phyloP scores from a whole-genome alignment of 1,139 yeast genomes.

The Magnusiomyces suaveolens region DNA sequence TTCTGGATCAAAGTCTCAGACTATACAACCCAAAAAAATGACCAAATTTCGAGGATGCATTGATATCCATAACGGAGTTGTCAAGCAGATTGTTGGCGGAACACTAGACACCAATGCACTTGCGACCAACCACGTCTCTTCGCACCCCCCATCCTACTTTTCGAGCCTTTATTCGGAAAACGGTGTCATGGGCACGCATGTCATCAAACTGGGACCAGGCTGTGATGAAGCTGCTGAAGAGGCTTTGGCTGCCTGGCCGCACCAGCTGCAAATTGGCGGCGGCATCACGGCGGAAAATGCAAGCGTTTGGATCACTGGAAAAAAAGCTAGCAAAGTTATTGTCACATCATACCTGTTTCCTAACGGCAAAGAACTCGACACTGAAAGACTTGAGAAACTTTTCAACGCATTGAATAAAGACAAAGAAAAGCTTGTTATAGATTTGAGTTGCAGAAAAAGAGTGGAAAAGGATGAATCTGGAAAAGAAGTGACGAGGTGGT shows the following conservation, averaged over 20 bases:
- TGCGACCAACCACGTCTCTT: slow-evolving; percentile 72
- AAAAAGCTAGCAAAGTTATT: slow-evolving; percentile 71
- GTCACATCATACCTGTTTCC: slow-evolving; percentile 90
- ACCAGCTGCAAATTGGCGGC: slow-evolving; percentile 77
- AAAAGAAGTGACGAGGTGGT: slow-evolving; percentile 46
- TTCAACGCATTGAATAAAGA: slow-evolving; percentile 50
- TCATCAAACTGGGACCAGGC: slow-evolving; percentile 78
- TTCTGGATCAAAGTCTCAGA: too few relatives aligned
- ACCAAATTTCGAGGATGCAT: slow-evolving; percentile 90
- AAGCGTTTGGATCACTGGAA: slow-evolving; percentile 49
- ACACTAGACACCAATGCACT: slow-evolving; percentile 45
- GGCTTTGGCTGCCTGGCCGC: slow-evolving; percentile 71
- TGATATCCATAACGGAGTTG: slow-evolving; percentile 88
- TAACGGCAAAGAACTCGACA: slow-evolving; percentile 44
- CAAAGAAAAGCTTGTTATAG: slow-evolving; percentile 54
- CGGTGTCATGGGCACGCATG: slow-evolving; percentile 70
- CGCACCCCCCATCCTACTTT: slow-evolving; percentile 64
- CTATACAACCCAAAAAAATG: slow-evolving; percentile 38
- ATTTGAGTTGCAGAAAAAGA: slow-evolving; percentile 61
- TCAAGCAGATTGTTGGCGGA: slow-evolving; percentile 95
- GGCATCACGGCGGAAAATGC: slow-evolving; percentile 77
- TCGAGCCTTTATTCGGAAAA: slow-evolving; percentile 58
- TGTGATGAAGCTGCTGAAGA: slow-evolving; percentile 75
- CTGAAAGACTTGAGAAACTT: slow-evolving; percentile 44
- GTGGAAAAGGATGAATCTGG: slow-evolving; percentile 15